phyloP scores from a whole-genome alignment of 1,139 yeast species.

The Keqinozyma sinolaborantium region DNA sequence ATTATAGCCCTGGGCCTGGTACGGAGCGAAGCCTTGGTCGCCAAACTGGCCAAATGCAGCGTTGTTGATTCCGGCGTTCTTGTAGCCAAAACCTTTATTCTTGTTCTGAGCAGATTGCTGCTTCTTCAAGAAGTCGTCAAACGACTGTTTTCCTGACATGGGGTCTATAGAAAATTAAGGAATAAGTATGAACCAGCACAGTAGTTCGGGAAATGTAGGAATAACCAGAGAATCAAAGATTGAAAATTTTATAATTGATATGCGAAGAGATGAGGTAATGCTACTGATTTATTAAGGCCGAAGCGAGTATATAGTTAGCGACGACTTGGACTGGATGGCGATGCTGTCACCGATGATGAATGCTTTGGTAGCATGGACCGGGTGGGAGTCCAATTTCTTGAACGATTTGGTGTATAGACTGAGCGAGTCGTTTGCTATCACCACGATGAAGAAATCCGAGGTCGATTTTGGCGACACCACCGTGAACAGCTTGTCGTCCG shows the following conservation, averaged over 20 bases:
- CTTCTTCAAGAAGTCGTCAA: conserved; percentile 25
- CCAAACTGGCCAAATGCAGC: conserved; percentile 9
- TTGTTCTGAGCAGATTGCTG: conserved; percentile 21
- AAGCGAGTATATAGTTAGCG: neutral
- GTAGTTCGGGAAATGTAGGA: too few species aligned
- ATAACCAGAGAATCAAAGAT: too few species aligned
- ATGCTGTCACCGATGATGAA: neutral
- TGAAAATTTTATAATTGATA: too few species aligned
- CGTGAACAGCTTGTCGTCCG: neutral
- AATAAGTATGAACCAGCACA: too few species aligned
- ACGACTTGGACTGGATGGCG: neutral
- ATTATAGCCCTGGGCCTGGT: conserved; percentile 2
- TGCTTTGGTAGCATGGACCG: neutral
- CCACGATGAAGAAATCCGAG: neutral
- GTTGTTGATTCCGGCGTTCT: conserved; percentile 14
- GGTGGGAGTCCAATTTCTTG: neutral
- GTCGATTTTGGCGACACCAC: neutral
- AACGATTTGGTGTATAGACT: neutral
- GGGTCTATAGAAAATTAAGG: too few species aligned
- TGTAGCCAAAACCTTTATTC: conserved; percentile 21
- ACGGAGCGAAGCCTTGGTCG: conserved; percentile 14
- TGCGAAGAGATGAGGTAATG: too few species aligned
- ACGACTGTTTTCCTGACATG: conserved; percentile 22
- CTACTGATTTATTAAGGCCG: too few species aligned
- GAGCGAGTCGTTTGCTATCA: neutral